Evolutionary conservation across 306 rosid species (phyloP).

Genomic region (Inga laurina): DNA sequence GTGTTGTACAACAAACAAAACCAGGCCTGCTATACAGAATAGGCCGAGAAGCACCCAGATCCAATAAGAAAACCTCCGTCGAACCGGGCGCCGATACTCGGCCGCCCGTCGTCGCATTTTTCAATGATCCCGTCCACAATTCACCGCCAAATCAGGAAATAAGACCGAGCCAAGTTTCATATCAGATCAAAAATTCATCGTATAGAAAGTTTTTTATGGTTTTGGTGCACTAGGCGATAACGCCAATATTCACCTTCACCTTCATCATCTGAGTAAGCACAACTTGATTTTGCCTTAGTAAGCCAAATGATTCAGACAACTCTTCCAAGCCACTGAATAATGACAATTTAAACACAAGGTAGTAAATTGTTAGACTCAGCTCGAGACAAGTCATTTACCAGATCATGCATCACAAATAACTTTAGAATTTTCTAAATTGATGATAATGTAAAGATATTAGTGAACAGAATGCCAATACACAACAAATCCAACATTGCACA

Average conservation of each 20-base stretch:
- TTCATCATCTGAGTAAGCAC: neutral
- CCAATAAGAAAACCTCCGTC: conserved; percentile 89
- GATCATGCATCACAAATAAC: neutral
- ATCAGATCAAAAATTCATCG: conserved; percentile 35
- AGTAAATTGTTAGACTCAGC: neutral
- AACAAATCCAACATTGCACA: neutral
- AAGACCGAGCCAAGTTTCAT: conserved; percentile 37
- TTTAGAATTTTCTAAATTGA: neutral
- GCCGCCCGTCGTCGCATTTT: conserved; percentile 98
- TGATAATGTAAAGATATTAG: neutral
- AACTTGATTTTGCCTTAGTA: neutral
- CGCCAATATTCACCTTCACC: neutral
- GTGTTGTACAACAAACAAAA: conserved; percentile 80
- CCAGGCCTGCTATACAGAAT: conserved; percentile 62
- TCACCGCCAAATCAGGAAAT: conserved; percentile 39
- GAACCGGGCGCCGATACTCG: conserved; percentile 96
- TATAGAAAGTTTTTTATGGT: neutral
- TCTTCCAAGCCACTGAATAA: neutral
- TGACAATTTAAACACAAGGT: neutral
- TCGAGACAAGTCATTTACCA: neutral
- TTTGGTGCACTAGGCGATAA: conserved; percentile 24
- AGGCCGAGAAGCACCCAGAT: conserved; percentile 81
- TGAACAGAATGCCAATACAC: neutral
- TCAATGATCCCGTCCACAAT: conserved; percentile 48
- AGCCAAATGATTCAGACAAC: neutral